Evolutionary conservation across 129 eudicot species (phyloP).

Genomic region (Pulicaria dysenterica): DNA sequence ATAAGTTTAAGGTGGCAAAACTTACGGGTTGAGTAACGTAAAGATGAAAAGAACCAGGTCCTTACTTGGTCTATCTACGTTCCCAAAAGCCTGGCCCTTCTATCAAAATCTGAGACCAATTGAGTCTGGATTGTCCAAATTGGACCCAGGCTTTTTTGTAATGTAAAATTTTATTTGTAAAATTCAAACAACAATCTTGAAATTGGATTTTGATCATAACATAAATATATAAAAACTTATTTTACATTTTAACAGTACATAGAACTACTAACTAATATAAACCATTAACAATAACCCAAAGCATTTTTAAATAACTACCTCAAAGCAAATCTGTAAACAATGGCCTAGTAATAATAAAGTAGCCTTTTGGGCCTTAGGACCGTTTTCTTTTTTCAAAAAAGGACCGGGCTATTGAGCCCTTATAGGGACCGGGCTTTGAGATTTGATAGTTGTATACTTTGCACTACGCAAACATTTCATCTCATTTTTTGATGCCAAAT

Average conservation of each 20-base stretch:
- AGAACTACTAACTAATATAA: too few relatives aligned
- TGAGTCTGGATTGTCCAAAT: not conserved
- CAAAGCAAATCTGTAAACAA: too few relatives aligned
- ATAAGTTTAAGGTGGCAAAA: not conserved
- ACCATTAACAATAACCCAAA: not conserved
- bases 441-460: not conserved
- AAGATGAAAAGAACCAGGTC: not conserved
- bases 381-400: not conserved
- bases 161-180: too few relatives aligned
- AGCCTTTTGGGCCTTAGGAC: not conserved
- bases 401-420: too few relatives aligned
- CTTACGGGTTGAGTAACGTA: not conserved
- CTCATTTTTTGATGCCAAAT: conserved; percentile 10
- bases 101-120: not conserved
- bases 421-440: not conserved
- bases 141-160: not conserved
- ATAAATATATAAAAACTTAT: too few relatives aligned
- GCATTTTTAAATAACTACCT: not conserved
- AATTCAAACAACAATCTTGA: too few relatives aligned
- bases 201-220: too few relatives aligned
- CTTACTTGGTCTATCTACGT: not conserved
- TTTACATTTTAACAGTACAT: too few relatives aligned
- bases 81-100: not conserved
- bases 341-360: not conserved
- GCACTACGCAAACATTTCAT: not conserved